A percentile compares a stretch with the other conserved stretches of the same genome.
phyloP scores from a whole-genome alignment of 1,284 basidiomycete genomes.

The Mycosarcoma mackinlayi region DNA sequence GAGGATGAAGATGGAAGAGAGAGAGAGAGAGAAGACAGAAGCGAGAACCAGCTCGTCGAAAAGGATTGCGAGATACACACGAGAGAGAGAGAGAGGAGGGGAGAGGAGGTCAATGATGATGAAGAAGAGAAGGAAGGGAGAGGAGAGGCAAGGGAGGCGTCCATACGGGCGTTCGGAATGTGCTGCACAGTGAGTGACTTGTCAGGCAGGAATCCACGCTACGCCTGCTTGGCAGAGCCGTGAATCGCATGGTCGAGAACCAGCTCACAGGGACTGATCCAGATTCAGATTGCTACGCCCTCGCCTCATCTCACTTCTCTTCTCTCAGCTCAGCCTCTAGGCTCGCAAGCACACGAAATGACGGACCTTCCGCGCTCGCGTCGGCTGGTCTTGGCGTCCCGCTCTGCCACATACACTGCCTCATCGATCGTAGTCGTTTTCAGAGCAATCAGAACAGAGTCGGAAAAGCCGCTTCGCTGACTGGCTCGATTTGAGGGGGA shows the following conservation, averaged over 20 bases:
- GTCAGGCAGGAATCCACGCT: slow-evolving; percentile 17
- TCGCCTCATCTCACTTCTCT: slow-evolving; percentile 1
- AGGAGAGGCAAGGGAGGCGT: background rate
- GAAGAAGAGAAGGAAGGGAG: slow-evolving; percentile 12
- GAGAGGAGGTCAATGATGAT: slow-evolving; percentile 16
- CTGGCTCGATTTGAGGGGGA: too few relatives aligned
- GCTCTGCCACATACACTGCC: background rate
- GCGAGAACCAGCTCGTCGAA: slow-evolving; percentile 43
- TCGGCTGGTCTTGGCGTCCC: background rate
- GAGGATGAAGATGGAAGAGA: slow-evolving; percentile 5
- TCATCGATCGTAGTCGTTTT: too few relatives aligned
- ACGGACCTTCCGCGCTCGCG: background rate
- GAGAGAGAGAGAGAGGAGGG: slow-evolving; percentile 9
- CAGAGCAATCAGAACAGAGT: background rate
- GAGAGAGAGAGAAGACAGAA: slow-evolving; percentile 5
- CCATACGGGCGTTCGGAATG: slow-evolving; percentile 28
- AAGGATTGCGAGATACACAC: slow-evolving; percentile 22
- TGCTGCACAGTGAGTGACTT: slow-evolving; percentile 15
- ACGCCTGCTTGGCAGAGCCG: slow-evolving; percentile 33
- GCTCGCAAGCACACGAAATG: too few relatives aligned
- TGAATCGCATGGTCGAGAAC: background rate
- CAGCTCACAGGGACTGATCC: background rate
- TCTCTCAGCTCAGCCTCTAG: background rate
- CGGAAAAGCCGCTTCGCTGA: background rate
- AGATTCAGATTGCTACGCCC: slow-evolving; percentile 16